These are phyloP conservation scores for Tolypocladium inflatum DNA, from an alignment of 2,329 filamentous ascomycete species.

Conservation along the genomic window DNA sequence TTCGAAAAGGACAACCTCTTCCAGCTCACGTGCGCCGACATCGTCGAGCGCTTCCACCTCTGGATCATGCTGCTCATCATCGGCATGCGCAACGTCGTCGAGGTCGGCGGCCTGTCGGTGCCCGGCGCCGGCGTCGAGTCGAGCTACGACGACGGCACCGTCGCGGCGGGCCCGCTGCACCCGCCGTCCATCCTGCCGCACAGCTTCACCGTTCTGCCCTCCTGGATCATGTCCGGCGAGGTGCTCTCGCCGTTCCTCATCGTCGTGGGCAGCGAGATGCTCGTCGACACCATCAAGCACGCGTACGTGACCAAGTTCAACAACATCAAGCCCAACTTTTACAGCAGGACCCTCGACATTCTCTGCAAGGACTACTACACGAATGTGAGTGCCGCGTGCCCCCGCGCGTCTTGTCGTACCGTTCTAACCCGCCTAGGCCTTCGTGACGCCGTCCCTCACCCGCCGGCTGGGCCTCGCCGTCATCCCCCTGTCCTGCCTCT, in stretches of 20 bases:
- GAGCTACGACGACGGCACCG: conserved; percentile 37
- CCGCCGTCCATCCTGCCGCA: conserved; percentile 72
- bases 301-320: conserved; percentile 99
- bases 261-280: conserved; percentile 90
- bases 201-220: conserved; percentile 83
- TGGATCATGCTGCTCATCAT: conserved; percentile 98
- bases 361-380: conserved; percentile 97
- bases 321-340: conserved; percentile 85
- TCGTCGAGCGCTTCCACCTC: conserved; percentile 93
- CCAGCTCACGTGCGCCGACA: conserved; percentile 90
- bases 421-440: conserved; percentile 48
- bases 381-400: conserved; percentile 46
- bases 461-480: conserved; percentile 84
- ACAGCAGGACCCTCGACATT: conserved; percentile 83
- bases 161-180: conserved; percentile 50
- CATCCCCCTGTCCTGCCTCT: conserved; percentile 86
- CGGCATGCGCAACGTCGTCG: conserved; percentile 89
- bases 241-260: conserved; percentile 88
- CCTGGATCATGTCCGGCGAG: conserved; percentile 68
- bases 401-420: neutral
- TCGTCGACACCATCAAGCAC: conserved; percentile 95
- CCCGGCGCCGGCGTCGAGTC: conserved; percentile 42
- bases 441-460: conserved; percentile 81
- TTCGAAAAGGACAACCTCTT: conserved; percentile 98
- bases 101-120: conserved; percentile 75